These are phyloP conservation scores for Auriscalpium vulgare DNA, from an alignment of 768 basidiomycete genomes.

Conservation along the genomic window DNA sequence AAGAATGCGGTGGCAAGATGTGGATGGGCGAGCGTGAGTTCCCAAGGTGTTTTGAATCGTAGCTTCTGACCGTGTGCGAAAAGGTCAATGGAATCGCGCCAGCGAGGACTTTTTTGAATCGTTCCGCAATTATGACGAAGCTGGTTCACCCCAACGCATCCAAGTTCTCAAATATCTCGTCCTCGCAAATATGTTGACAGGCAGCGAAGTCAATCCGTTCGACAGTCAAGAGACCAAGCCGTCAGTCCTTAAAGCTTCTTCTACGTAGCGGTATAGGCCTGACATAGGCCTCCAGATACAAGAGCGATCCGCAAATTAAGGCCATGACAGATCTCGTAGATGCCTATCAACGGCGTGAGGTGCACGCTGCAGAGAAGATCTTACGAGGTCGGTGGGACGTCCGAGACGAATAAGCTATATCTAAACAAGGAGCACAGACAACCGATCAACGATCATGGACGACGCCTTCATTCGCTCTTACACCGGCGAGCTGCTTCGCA, in stretches of 20 bases:
- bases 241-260: constrained; percentile 33
- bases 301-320: constrained; percentile 91
- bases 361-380: constrained; percentile 96
- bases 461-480: constrained; percentile 92
- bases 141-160: constrained; percentile 91
- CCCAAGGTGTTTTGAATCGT: background rate
- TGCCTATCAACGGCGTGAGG: constrained; percentile 93
- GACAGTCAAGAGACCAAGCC: constrained; percentile 99
- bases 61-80: background rate
- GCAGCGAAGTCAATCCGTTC: constrained; percentile 97
- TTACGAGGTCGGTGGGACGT: constrained; percentile 50
- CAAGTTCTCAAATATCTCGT: constrained; percentile 99
- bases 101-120: constrained; percentile 99
- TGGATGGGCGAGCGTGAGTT: constrained; percentile 97
- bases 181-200: constrained; percentile 95
- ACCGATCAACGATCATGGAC: constrained; percentile 92
- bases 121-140: constrained; percentile 97
- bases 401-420: too few relatives aligned
- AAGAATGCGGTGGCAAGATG: constrained; percentile 99
- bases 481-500: constrained; percentile 92
- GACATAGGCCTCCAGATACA: constrained; percentile 52
- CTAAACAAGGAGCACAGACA: constrained; percentile 43
- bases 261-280: too few relatives aligned
- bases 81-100: constrained; percentile 94
- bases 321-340: constrained; percentile 98